Percentiles rank a stretch among this genome's conserved stretches.
phyloP scores from a whole-genome alignment of 78 protist genomes.

The Protostelium mycophagum region DNA sequence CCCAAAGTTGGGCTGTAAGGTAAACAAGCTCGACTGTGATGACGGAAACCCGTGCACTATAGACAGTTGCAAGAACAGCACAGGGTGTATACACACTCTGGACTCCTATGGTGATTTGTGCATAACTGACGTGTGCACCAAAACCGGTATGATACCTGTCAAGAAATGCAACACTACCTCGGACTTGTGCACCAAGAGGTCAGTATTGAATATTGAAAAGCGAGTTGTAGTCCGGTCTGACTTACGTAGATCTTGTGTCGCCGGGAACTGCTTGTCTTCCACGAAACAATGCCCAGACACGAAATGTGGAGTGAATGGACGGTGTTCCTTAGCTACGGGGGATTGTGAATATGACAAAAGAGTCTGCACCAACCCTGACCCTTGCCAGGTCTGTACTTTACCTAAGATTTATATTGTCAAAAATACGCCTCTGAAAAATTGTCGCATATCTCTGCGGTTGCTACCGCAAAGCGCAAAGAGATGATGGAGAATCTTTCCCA shows the following conservation, averaged over 20 bases:
- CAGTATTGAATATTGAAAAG: too few relatives aligned
- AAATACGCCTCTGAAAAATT: too few relatives aligned
- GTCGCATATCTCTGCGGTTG: too few relatives aligned
- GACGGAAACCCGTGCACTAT: slow-evolving; percentile 6
- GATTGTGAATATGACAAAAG: neutral
- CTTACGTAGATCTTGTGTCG: neutral
- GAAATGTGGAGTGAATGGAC: neutral
- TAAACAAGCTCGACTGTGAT: neutral
- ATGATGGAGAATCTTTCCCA: too few relatives aligned
- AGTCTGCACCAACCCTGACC: neutral
- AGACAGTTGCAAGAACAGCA: neutral
- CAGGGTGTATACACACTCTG: neutral
- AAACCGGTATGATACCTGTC: neutral
- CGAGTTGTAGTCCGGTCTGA: neutral
- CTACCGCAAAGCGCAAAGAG: too few relatives aligned
- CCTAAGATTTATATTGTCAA: too few relatives aligned
- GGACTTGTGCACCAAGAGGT: neutral
- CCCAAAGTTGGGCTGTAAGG: neutral
- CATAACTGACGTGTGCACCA: neutral
- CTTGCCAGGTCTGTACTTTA: neutral
- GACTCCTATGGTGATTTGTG: neutral
- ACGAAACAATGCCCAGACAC: neutral
- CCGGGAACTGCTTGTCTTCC: neutral
- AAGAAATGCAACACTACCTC: neutral
- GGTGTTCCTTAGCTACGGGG: neutral